Evolutionary conservation across 176 grass and related monocot genomes (phyloP), one percentile per base, ranked within the genome.

Genomic region (Avena atlantica): DNA sequence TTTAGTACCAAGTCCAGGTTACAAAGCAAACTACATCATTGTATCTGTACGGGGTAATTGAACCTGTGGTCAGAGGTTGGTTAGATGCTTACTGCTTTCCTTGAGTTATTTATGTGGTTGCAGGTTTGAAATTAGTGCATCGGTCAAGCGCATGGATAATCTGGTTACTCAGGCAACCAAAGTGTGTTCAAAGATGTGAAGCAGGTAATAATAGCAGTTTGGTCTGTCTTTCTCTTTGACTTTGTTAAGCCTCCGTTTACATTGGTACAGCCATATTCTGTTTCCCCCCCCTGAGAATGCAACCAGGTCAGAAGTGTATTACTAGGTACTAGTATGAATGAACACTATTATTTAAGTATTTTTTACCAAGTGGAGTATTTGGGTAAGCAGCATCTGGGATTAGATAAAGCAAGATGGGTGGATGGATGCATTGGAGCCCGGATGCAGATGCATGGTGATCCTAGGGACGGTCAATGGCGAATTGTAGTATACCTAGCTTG

Each of bases 91-190:
- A 55, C 17, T 53, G 49, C 48, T 53, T 29, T 14, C 15, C 24
- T 19, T 19, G 49, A 47, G 42, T 49, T 29, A 17, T 27, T 9
- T 50, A 23, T 49, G 42, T 64, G 59, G 36, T 65, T 65, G 42
- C 78, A 80, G 49, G 80, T 82, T 70, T 56, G 48, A 70, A 34
- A 51, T 37, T 82, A 37, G 20, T 79, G 3, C 34, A 79, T 62
- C 77, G 9, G 57, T 79, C 56, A n/a, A 45, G 29, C 47, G 14
- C 68, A 40, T 13, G 21, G 20, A 44, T 79, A 62, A 44, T 42
- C 24, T 64, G 15, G 9, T 11, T 47, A 23, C 13, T 16, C 29
- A 25, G 49, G 24, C 34, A 55, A 56, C 27, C 51, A 29, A 36
- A 19, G 6, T 34, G n/a, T 17, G 55, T 72, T 24, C 25, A 29